Percentiles rank a stretch among this genome's conserved stretches.
Evolutionary conservation across 1,284 basidiomycete species (phyloP).

Genomic region (Peniophora sp.): DNA sequence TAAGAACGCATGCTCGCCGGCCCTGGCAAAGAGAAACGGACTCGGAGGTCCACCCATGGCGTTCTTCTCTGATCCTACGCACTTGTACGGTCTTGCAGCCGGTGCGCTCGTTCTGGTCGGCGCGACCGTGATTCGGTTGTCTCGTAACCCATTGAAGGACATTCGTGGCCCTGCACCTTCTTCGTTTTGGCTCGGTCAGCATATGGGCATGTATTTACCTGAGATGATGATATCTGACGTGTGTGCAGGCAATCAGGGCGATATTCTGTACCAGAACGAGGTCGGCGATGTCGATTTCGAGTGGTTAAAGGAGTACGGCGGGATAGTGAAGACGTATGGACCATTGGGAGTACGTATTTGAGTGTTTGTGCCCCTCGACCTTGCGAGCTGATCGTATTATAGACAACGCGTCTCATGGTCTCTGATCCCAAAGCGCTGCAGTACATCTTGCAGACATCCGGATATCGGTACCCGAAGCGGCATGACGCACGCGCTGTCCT

Average conservation of each 20-base stretch:
- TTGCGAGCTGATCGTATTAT: background rate
- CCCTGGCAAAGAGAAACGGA: no score
- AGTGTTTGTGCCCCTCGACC: no score
- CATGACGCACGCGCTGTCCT: background rate
- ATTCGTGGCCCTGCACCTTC: slow-evolving; percentile 6
- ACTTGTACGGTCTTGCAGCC: no score
- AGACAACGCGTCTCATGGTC: slow-evolving; percentile 11
- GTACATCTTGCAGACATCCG: slow-evolving; percentile 11
- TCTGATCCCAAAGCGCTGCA: slow-evolving; percentile 14
- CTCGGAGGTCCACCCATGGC: no score
- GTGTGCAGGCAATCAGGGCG: slow-evolving; percentile 15
- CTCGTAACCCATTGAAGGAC: slow-evolving; percentile 1
- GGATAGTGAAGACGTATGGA: slow-evolving; percentile 17
- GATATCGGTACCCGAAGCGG: slow-evolving; percentile 9
- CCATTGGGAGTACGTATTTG: slow-evolving; percentile 18
- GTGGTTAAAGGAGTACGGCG: slow-evolving; percentile 24
- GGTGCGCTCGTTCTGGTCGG: no score
- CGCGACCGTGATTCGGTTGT: no score
- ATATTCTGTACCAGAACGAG: slow-evolving; percentile 17
- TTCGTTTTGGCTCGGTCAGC: slow-evolving; percentile 6
- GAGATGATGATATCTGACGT: background rate
- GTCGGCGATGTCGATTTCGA: slow-evolving; percentile 22
- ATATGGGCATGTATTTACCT: no score
- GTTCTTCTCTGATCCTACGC: no score
- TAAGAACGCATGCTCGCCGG: no score